Conservation (phyloP, 2,329 filamentous ascomycete species). For the Fusarium nygamai region DNA sequence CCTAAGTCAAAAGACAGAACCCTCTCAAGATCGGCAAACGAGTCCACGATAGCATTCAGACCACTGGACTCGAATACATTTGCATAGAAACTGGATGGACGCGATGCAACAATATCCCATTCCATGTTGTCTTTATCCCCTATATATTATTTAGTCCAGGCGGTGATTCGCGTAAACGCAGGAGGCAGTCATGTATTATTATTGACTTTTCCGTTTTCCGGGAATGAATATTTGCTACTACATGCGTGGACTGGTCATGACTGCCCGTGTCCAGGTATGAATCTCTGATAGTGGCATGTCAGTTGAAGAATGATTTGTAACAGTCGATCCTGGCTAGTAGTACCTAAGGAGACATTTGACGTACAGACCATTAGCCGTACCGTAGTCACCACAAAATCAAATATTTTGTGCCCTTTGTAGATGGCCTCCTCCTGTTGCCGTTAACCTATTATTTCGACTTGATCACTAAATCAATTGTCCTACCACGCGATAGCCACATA, state of each 20-base stretch:
- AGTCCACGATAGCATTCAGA: background rate
- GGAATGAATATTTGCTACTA: background rate
- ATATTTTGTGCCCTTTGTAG: background rate
- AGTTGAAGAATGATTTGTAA: background rate
- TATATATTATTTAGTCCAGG: background rate
- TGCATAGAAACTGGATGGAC: background rate
- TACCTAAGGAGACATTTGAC: background rate
- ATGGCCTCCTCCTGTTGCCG: background rate
- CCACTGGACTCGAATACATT: background rate
- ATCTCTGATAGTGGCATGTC: background rate
- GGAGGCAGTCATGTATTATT: background rate
- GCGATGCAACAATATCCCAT: background rate
- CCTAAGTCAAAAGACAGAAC: conserved; percentile 2
- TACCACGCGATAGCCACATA: background rate
- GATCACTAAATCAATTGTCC: background rate
- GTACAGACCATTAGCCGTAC: too few relatives aligned
- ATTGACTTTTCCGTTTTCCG: background rate
- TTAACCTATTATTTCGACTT: background rate
- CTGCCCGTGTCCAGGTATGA: background rate
- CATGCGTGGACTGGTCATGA: background rate
- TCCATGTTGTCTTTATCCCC: background rate
- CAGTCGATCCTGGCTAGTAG: background rate
- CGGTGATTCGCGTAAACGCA: background rate
- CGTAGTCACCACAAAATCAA: background rate
- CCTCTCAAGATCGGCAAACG: background rate